phyloP scores from a whole-genome alignment of 2,329 filamentous ascomycete genomes.

The Alternaria rosae region DNA sequence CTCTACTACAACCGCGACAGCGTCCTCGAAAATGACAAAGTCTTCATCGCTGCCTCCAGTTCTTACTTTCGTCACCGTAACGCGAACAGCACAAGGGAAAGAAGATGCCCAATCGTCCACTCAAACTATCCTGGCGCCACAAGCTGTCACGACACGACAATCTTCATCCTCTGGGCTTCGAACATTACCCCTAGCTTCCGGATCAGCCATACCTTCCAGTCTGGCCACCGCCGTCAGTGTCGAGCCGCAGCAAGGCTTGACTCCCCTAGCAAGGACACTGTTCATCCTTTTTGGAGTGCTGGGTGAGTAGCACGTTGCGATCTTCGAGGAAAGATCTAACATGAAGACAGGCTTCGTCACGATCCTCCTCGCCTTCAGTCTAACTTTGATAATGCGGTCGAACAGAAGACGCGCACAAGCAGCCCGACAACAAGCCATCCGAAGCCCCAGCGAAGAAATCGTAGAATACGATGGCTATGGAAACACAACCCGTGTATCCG shows the following conservation, averaged over 20 bases:
- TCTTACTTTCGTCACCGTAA: slow-evolving; percentile 10
- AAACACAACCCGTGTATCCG: not conserved
- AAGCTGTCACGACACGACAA: not conserved
- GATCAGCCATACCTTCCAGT: not conserved
- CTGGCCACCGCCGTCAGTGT: not conserved
- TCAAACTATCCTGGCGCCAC: not conserved
- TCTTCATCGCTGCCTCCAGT: not conserved
- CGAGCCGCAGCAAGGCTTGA: slow-evolving; percentile 6
- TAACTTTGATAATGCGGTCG: slow-evolving; percentile 8
- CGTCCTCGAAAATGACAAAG: not conserved
- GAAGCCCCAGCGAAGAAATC: not conserved
- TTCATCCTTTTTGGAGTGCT: slow-evolving; percentile 18
- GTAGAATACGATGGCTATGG: slow-evolving; percentile 1
- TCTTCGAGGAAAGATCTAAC: not conserved
- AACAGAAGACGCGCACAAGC: slow-evolving; percentile 5
- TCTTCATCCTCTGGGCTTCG: not conserved
- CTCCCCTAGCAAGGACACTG: slow-evolving; percentile 10
- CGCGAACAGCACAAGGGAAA: slow-evolving; percentile 6
- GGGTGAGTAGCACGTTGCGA: not conserved
- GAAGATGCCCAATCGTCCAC: slow-evolving; percentile 1
- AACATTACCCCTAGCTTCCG: not conserved
- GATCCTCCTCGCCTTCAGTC: slow-evolving; percentile 12
- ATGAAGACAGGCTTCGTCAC: slow-evolving; percentile 7
- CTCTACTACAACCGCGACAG: not conserved
- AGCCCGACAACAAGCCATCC: not conserved